Percentiles rank a stretch among this genome's conserved stretches.
Evolutionary conservation across 371 early-diverging fungal species (phyloP).

Genomic region (Dichotomocladium elegans): DNA sequence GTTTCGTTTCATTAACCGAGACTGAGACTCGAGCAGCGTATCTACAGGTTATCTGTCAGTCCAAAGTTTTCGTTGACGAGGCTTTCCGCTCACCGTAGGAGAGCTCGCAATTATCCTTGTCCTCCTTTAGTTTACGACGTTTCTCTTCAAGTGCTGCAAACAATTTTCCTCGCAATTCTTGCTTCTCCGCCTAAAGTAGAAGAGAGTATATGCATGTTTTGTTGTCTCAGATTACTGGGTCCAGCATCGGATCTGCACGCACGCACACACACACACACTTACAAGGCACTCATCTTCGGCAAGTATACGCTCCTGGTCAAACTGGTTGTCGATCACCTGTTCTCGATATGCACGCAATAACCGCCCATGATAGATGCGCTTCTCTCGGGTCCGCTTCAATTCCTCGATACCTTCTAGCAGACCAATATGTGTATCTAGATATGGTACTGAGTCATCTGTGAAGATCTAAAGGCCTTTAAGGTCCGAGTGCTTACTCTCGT

Average conservation of each 20-base stretch:
- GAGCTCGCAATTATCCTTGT: slow-evolving; percentile 79
- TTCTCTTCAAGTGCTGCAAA: slow-evolving; percentile 72
- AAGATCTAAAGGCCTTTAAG: no score
- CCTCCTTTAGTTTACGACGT: slow-evolving; percentile 74
- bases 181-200: slow-evolving; percentile 52
- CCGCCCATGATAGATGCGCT: slow-evolving; percentile 49
- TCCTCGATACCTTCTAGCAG: slow-evolving; percentile 61
- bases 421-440: slow-evolving; percentile 63
- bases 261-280: no score
- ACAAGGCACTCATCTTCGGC: slow-evolving; percentile 61
- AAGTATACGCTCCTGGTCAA: slow-evolving; percentile 46
- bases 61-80: no score
- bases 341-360: slow-evolving; percentile 68
- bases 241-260: no score
- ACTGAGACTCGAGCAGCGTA: slow-evolving; percentile 31
- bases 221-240: no score
- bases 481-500: slow-evolving; percentile 24
- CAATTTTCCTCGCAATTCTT: slow-evolving; percentile 70
- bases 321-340: slow-evolving; percentile 64
- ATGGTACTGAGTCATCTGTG: neutral
- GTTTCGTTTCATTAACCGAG: slow-evolving; percentile 33
- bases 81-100: slow-evolving; percentile 51
- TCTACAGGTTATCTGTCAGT: slow-evolving; percentile 40
- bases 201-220: slow-evolving; percentile 3
- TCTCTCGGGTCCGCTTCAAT: slow-evolving; percentile 54